Conservation (phyloP, 805 yeast genomes). For the Candida ipomoeae region DNA sequence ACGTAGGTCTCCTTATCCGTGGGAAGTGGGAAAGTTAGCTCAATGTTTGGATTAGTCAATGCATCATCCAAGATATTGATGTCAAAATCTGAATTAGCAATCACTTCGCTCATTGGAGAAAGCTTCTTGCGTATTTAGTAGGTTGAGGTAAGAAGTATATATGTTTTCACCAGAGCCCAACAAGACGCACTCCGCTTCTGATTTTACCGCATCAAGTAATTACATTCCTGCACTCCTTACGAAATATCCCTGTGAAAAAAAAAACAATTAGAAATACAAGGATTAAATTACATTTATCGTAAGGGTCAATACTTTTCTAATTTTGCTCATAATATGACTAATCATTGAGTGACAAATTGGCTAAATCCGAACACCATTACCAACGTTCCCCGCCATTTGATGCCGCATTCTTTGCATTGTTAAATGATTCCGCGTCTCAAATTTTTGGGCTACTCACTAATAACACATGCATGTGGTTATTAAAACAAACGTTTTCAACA, state of each 20-base stretch:
- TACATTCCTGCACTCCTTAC: slow-evolving; percentile 1
- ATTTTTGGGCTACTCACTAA: neutral
- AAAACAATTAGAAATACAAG: neutral
- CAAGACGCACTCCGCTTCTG: slow-evolving; percentile 5
- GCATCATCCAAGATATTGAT: slow-evolving; percentile 38
- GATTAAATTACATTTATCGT: neutral
- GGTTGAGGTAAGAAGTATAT: neutral
- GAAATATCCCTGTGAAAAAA: neutral
- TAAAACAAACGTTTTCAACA: neutral
- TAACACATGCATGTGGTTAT: neutral
- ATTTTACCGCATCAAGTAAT: slow-evolving; percentile 3
- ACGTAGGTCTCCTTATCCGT: slow-evolving; percentile 30
- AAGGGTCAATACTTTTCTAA: neutral
- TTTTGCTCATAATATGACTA: neutral
- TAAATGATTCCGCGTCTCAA: neutral
- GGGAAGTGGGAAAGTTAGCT: slow-evolving; percentile 37
- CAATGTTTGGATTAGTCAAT: slow-evolving; percentile 26
- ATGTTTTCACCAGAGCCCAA: neutral
- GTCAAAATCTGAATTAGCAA: slow-evolving; percentile 24
- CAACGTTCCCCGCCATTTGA: neutral
- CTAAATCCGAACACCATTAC: neutral
- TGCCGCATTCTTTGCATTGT: neutral
- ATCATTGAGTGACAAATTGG: neutral
- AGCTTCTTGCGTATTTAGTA: neutral
- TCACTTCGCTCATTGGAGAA: neutral